Base-by-base conservation (phyloP, 108 stramenopile species). In the Skeletonema menzelii region DNA sequence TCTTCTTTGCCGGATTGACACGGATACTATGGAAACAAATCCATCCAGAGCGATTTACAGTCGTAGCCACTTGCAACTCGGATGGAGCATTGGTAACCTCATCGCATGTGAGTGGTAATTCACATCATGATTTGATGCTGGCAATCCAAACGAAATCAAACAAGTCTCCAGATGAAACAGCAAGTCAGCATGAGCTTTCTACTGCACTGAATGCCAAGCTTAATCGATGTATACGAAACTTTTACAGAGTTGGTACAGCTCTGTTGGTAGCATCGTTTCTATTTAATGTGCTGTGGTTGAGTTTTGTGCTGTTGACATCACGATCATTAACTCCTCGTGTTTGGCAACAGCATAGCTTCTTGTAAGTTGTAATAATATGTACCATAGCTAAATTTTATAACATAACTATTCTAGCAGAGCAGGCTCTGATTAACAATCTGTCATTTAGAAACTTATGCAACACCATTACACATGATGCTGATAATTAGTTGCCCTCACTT, bases 11-110 rank as follows among this genome's bases (percentile, higher is more conserved):
- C 37, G 84, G 82, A 2, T 14, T 82, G 11, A 72, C 82, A 12
- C 60, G 77, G 38, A 27, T 82, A 30, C 56, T 82, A 10, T 82
- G 82, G 82, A 74, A 79, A 46, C 72, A 63, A 27, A 77, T 82
- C 31, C 67, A 79, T 69, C 82, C 82, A 19, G 73, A 74, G 4
- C 67, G 72, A n/a, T 82, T 82, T 44, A 79, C 82, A 49, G 46
- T 82, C 10, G 47, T 62, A 14, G 65, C 65, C 63, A 82, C 72
- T 35, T 82, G 82, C 30, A 62, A 79, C 32, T 55, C 73, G 17
- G 44, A 68, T 67, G 82, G 82, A 44, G 63, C 35, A 59, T 55
- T 80, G 40, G 64, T 80, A 11, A 65, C 71, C 32, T 46, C 68
- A 19, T 20, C 47, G 0, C 56, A 47, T 59, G 65, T 58, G 32